These are phyloP conservation scores for Beauveria pseudobassiana DNA, from an alignment of 2,329 filamentous ascomycete species.

Conservation along the genomic window DNA sequence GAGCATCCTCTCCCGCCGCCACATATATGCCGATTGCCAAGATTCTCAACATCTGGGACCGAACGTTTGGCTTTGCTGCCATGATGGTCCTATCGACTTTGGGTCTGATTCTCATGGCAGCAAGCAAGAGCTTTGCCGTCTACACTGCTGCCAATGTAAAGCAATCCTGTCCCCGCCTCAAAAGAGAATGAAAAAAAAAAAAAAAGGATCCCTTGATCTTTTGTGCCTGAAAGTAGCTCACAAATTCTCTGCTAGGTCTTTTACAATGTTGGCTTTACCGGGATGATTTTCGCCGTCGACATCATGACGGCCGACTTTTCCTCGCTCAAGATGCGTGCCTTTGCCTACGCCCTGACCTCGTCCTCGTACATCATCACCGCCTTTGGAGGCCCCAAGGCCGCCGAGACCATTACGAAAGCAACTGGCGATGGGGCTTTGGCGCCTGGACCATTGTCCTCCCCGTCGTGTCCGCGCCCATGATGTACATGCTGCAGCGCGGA, in stretches of 20 bases:
- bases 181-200: background rate
- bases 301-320: slow-evolving; percentile 27
- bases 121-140: slow-evolving; percentile 41
- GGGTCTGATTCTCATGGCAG: slow-evolving; percentile 49
- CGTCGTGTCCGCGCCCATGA: slow-evolving; percentile 25
- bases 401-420: slow-evolving; percentile 18
- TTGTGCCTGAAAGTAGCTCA: background rate
- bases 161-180: too few species aligned
- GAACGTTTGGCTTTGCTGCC: slow-evolving; percentile 27
- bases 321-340: slow-evolving; percentile 23
- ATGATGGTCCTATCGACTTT: slow-evolving; percentile 29
- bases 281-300: slow-evolving; percentile 22
- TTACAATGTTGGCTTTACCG: slow-evolving; percentile 43
- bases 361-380: slow-evolving; percentile 31
- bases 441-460: slow-evolving; percentile 52
- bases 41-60: slow-evolving; percentile 31
- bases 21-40: slow-evolving; percentile 28
- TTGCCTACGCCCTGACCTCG: slow-evolving; percentile 24
- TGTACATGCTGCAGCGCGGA: slow-evolving; percentile 17
- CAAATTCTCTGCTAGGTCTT: slow-evolving; percentile 38
- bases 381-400: slow-evolving; percentile 22
- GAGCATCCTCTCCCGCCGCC: slow-evolving; percentile 21
- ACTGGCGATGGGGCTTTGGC: slow-evolving; percentile 38
- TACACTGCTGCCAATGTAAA: slow-evolving; percentile 25
- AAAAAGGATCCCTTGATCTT: accelerated